Conservation (phyloP, 2,329 filamentous ascomycete species). For the Biscogniauxia mediterranea region DNA sequence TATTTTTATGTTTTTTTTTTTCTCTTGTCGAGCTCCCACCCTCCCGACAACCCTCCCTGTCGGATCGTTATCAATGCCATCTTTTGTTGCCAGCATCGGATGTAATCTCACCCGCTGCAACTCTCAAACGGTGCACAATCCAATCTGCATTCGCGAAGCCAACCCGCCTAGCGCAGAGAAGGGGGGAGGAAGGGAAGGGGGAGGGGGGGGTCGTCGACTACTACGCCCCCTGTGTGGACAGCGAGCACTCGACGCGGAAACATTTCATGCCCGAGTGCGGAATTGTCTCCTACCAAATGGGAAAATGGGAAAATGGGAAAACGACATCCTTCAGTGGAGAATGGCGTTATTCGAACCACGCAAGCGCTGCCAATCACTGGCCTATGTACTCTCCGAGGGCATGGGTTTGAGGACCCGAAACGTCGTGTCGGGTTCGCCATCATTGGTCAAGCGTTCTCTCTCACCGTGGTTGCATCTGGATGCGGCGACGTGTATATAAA, state of each 20-base stretch:
- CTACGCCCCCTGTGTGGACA: not conserved
- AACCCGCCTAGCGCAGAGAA: not conserved
- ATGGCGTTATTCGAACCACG: not conserved
- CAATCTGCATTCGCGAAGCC: not conserved
- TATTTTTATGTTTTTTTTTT: too few species aligned
- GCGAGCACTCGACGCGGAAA: not conserved
- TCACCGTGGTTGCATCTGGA: constrained; percentile 3
- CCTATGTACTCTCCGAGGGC: constrained; percentile 6
- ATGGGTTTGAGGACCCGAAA: constrained; percentile 18
- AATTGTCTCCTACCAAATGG: not conserved
- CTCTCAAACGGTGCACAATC: not conserved
- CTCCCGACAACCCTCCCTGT: not conserved
- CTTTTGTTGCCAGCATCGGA: not conserved
- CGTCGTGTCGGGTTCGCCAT: constrained; percentile 16
- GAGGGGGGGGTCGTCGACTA: not conserved
- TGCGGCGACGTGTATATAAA: constrained; percentile 1
- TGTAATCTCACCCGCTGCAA: not conserved
- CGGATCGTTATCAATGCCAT: not conserved
- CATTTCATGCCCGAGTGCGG: not conserved
- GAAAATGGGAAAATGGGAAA: not conserved
- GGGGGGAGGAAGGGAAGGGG: not conserved
- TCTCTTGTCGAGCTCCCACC: not conserved
- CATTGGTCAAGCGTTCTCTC: constrained; percentile 8
- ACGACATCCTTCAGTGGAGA: not conserved
- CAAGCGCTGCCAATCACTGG: constrained; percentile 1